These are phyloP conservation scores for Aspergillus pseudonomiae DNA, from an alignment of 2,329 filamentous ascomycete species.

Conservation along the genomic window DNA sequence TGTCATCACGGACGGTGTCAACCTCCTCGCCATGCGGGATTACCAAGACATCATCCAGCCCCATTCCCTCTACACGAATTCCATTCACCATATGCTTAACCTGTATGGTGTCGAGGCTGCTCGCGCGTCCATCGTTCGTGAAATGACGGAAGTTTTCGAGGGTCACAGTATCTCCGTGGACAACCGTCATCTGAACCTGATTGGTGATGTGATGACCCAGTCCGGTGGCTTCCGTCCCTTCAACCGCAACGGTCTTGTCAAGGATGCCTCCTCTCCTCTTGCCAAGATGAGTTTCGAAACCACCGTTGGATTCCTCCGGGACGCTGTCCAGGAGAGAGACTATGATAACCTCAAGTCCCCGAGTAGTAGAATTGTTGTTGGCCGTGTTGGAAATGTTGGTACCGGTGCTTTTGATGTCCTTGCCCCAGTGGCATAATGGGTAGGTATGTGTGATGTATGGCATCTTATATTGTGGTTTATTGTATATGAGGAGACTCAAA, in stretches of 20 bases:
- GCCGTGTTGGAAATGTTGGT: slow-evolving; percentile 77
- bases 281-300: slow-evolving; percentile 99
- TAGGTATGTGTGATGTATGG: slow-evolving; percentile 13
- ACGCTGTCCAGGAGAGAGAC: slow-evolving; percentile 87
- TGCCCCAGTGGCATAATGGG: slow-evolving; percentile 49
- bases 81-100: slow-evolving; percentile 80
- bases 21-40: slow-evolving; percentile 86
- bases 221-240: slow-evolving; percentile 88
- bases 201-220: slow-evolving; percentile 97
- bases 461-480: slow-evolving; percentile 16
- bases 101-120: slow-evolving; percentile 94
- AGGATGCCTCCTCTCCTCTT: slow-evolving; percentile 83
- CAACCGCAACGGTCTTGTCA: slow-evolving; percentile 80
- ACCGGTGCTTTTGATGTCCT: slow-evolving; percentile 93
- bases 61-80: slow-evolving; percentile 86
- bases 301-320: slow-evolving; percentile 88
- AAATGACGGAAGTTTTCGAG: slow-evolving; percentile 82
- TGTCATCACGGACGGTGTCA: slow-evolving; percentile 82
- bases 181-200: slow-evolving; percentile 88
- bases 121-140: slow-evolving; percentile 80
- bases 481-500: slow-evolving; percentile 24
- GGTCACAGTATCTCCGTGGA: slow-evolving; percentile 93
- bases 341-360: slow-evolving; percentile 86
- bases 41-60: slow-evolving; percentile 85
- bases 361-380: slow-evolving; percentile 85